Conservation (phyloP, 2,329 filamentous ascomycete species). For the Trichoderma pleuroti region DNA sequence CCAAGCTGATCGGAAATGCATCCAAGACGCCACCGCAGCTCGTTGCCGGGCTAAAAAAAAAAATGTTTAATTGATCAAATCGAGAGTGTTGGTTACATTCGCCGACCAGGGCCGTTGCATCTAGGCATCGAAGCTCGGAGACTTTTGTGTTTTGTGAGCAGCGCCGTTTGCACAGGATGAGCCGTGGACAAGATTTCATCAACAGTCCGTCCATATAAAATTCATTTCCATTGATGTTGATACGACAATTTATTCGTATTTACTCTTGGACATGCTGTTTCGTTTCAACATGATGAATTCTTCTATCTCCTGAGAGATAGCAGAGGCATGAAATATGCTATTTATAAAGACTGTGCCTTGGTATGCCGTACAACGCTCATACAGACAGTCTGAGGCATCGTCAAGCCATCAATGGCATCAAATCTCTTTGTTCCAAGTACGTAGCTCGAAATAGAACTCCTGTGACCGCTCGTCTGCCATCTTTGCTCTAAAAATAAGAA, state of each 20-base stretch:
- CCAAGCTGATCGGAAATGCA: slow-evolving; percentile 8
- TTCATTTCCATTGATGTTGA: background rate
- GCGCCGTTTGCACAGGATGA: background rate
- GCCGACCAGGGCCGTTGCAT: background rate
- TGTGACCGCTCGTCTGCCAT: background rate
- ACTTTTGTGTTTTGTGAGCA: background rate
- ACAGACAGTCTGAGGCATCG: background rate
- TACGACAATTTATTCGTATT: background rate
- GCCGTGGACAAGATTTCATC: background rate
- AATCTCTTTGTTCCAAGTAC: background rate
- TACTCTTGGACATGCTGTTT: background rate
- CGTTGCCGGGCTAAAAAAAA: background rate
- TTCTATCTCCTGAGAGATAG: background rate
- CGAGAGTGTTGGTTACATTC: background rate
- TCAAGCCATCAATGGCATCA: background rate
- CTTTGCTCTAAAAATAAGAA: background rate
- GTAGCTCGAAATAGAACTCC: background rate
- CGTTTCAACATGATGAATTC: background rate
- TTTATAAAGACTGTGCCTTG: background rate
- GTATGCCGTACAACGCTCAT: background rate
- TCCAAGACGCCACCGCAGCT: slow-evolving; percentile 13
- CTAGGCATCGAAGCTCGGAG: background rate
- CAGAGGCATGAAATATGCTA: background rate
- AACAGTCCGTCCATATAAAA: background rate
- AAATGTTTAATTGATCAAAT: background rate